Conservation (phyloP, 2,329 filamentous ascomycete genomes). For the Claviceps spartinae region DNA sequence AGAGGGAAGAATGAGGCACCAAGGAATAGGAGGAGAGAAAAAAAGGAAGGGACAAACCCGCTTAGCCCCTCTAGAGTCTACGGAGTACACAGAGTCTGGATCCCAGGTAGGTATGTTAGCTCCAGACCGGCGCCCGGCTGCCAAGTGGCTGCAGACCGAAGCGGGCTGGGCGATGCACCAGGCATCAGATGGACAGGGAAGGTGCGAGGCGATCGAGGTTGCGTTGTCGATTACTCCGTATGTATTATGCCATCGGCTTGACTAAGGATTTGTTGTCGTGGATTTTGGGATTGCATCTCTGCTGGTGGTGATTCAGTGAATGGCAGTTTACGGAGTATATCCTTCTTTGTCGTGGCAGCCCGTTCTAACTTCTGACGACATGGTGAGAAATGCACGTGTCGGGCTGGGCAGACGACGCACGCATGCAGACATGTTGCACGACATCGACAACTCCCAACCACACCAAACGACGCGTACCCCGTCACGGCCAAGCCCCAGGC, state of each 20-base stretch:
- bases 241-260: background rate
- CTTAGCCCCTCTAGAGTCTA: constrained; percentile 2
- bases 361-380: too few relatives aligned
- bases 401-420: background rate
- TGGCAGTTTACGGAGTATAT: too few relatives aligned
- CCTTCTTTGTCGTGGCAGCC: too few relatives aligned
- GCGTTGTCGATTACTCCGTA: background rate
- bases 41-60: constrained; percentile 3
- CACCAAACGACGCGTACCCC: background rate
- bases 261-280: background rate
- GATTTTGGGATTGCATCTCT: too few relatives aligned
- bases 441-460: background rate
- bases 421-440: background rate
- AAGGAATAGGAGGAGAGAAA: background rate
- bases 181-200: background rate
- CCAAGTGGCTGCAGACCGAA: background rate
- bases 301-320: too few relatives aligned
- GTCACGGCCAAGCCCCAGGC: background rate
- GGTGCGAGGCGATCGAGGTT: background rate
- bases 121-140: background rate
- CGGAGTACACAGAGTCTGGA: too few relatives aligned
- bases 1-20: background rate
- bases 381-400: too few relatives aligned
- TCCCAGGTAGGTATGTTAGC: too few relatives aligned
- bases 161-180: background rate